A percentile compares a stretch with the other conserved stretches of the same genome.
phyloP scores from a whole-genome alignment of 352 stramenopile genomes.

The Hyaloperonospora brassicae region DNA sequence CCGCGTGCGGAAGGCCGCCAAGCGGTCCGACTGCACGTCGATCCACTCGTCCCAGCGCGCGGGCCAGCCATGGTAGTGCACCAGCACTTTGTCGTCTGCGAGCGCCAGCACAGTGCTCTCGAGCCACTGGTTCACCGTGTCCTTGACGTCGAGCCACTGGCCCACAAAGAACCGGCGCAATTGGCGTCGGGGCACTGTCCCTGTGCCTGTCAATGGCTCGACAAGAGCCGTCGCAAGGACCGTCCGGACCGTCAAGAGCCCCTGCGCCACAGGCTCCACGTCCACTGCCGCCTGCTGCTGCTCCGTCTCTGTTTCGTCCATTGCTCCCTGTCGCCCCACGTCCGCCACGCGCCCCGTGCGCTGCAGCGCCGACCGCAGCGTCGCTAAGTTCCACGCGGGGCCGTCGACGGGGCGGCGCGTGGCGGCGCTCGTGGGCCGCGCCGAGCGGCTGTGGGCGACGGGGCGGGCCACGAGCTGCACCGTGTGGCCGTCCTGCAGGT shows the following conservation, averaged over 20 bases:
- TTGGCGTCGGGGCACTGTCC: constrained; percentile 19
- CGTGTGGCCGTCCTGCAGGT: constrained; percentile 89
- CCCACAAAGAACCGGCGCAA: constrained; percentile 74
- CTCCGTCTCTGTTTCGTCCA: constrained; percentile 22
- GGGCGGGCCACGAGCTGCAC: constrained; percentile 76
- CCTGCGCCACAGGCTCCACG: constrained; percentile 49
- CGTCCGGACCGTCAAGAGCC: constrained; percentile 45
- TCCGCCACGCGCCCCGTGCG: constrained; percentile 2
- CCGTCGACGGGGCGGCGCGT: constrained; percentile 7
- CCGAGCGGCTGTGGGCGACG: too few species aligned
- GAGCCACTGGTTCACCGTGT: constrained; percentile 98
- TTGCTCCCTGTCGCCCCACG: constrained; percentile 22
- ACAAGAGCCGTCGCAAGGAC: constrained; percentile 36
- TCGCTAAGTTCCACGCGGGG: constrained; percentile 54
- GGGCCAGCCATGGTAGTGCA: constrained; percentile 97
- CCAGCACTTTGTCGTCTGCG: constrained; percentile 73
- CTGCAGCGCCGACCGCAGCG: constrained; percentile 43
- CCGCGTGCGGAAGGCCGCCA: constrained; percentile 93
- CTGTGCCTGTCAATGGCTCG: background rate
- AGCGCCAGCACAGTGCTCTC: constrained; percentile 94
- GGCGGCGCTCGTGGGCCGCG: too few species aligned
- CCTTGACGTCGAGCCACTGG: constrained; percentile 96
- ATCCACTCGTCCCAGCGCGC: constrained; percentile 97
- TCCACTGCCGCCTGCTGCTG: constrained; percentile 22
- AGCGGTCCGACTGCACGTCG: constrained; percentile 87